Percentiles rank a stretch among this genome's conserved stretches.
Evolutionary conservation across 441 rosid genomes (phyloP).

Genomic region (Codiaeum variegatum): DNA sequence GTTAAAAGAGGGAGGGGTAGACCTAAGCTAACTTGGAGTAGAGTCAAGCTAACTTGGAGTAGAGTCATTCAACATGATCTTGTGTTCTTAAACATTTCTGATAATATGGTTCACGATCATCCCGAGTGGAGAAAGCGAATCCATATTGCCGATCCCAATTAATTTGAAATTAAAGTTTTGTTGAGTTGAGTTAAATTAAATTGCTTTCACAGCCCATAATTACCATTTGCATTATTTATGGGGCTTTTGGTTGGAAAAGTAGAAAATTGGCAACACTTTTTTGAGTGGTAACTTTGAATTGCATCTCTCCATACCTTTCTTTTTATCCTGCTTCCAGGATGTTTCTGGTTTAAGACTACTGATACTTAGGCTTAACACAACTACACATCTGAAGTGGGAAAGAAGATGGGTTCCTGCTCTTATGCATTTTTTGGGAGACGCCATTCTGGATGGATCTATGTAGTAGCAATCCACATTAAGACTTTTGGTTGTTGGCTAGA

Average conservation of each 20-base stretch:
- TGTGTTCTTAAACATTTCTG: too few species aligned
- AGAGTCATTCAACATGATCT: too few species aligned
- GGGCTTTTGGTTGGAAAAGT: background rate
- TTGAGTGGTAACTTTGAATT: background rate
- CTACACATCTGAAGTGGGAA: background rate
- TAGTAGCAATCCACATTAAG: background rate
- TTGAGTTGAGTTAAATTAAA: too few species aligned
- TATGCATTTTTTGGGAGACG: background rate
- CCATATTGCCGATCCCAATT: too few species aligned
- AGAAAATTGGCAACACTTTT: background rate
- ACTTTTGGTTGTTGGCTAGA: background rate
- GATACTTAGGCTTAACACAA: background rate
- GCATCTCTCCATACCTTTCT: background rate
- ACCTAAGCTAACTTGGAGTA: too few species aligned
- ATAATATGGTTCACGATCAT: too few species aligned
- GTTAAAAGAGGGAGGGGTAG: too few species aligned
- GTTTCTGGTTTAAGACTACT: background rate
- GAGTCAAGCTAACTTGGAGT: too few species aligned
- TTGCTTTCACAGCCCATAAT: background rate
- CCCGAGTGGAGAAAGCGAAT: too few species aligned
- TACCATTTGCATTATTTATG: background rate
- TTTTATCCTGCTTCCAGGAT: background rate
- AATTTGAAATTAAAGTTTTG: too few species aligned
- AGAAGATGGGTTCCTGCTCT: background rate
- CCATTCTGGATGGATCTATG: background rate